Percentiles rank a stretch among this genome's conserved stretches.
These are phyloP conservation scores for Xylariomycetidae sp. DNA, from an alignment of 2,329 filamentous ascomycete genomes.

Conservation along the genomic window DNA sequence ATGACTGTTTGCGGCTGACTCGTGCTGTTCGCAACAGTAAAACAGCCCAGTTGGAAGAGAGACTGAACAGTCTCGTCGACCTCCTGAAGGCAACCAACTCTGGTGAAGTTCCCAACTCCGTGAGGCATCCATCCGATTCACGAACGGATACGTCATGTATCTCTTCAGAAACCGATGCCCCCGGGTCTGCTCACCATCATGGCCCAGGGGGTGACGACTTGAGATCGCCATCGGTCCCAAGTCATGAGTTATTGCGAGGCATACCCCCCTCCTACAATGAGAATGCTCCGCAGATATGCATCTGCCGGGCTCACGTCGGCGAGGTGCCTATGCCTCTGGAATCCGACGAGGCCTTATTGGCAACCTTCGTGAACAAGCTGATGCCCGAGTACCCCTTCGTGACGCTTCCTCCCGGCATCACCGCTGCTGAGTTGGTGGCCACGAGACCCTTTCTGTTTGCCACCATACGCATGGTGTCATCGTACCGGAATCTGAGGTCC, in stretches of 20 bases:
- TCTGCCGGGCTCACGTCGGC: constrained; percentile 37
- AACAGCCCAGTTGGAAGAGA: constrained; percentile 44
- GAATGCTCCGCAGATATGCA: constrained; percentile 39
- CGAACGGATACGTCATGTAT: constrained; percentile 8
- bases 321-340: constrained; percentile 34
- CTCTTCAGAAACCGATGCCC: constrained; percentile 5
- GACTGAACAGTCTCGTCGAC: constrained; percentile 42
- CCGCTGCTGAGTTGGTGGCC: constrained; percentile 30
- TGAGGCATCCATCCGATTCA: constrained; percentile 7
- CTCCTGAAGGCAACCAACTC: constrained; percentile 35
- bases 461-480: constrained; percentile 44
- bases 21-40: constrained; percentile 26
- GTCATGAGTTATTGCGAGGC: constrained; percentile 12
- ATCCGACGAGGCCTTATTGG: constrained; percentile 40
- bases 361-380: constrained; percentile 37
- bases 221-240: constrained; percentile 7
- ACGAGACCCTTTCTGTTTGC: constrained; percentile 43
- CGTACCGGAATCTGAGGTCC: constrained; percentile 37
- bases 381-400: constrained; percentile 43
- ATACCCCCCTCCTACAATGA: constrained; percentile 40
- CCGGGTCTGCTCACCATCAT: constrained; percentile 3
- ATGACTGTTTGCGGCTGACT: constrained; percentile 2
- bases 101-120: constrained; percentile 9
- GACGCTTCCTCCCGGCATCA: constrained; percentile 30
- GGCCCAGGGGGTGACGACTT: constrained; percentile 1